These are phyloP conservation scores for Sugiyamaella mastotermitis DNA, from an alignment of 805 yeast genomes.

Conservation along the genomic window DNA sequence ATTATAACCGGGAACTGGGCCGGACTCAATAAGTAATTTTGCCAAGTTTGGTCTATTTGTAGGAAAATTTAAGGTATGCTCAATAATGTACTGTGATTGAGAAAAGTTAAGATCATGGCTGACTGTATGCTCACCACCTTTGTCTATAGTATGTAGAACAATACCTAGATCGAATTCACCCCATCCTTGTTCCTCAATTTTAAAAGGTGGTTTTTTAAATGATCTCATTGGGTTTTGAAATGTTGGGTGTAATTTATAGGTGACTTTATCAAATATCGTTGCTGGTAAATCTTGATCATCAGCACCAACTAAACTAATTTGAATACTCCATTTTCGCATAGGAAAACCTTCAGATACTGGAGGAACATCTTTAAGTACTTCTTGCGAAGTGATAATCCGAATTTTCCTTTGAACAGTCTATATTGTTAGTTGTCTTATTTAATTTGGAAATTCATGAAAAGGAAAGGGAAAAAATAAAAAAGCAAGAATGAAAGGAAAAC, in stretches of 20 bases:
- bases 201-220: slow-evolving; percentile 77
- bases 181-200: slow-evolving; percentile 93
- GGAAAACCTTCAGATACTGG: slow-evolving; percentile 89
- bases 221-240: slow-evolving; percentile 83
- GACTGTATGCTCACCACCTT: slow-evolving; percentile 81
- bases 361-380: slow-evolving; percentile 70
- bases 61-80: slow-evolving; percentile 73
- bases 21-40: slow-evolving; percentile 70
- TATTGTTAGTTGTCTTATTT: no score
- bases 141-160: slow-evolving; percentile 69
- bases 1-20: slow-evolving; percentile 60
- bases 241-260: slow-evolving; percentile 92
- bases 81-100: slow-evolving; percentile 68
- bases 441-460: no score
- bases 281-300: slow-evolving; percentile 84
- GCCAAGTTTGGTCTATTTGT: slow-evolving; percentile 66
- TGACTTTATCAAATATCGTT: slow-evolving; percentile 80
- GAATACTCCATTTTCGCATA: slow-evolving; percentile 88
- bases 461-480: no score
- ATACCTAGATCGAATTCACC: slow-evolving; percentile 93
- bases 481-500: no score
- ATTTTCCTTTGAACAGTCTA: slow-evolving; percentile 72
- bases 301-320: slow-evolving; percentile 66
- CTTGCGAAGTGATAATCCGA: slow-evolving; percentile 82
- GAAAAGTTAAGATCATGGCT: slow-evolving; percentile 86